phyloP scores from a whole-genome alignment of 805 yeast species.

The Yamadazyma sp. region DNA sequence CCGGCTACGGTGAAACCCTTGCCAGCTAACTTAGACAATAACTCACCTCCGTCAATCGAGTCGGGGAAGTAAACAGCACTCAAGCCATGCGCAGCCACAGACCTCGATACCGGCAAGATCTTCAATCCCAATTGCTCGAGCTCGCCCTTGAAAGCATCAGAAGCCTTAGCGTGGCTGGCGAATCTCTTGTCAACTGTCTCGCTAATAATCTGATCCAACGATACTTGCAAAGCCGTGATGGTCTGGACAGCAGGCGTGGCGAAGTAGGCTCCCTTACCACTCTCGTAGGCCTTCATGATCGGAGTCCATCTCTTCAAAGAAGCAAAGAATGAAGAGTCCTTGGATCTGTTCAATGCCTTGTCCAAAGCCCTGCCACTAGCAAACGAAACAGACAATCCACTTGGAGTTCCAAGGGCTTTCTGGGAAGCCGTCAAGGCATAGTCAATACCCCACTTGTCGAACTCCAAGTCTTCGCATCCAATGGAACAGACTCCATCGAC shows the following conservation, averaged over 20 bases:
- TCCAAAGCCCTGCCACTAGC: constrained; percentile 74
- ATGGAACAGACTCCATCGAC: constrained; percentile 96
- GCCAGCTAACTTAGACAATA: constrained; percentile 57
- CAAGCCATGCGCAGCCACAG: constrained; percentile 80
- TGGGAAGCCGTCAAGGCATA: constrained; percentile 89
- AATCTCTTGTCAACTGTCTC: constrained; percentile 58
- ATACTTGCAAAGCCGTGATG: constrained; percentile 73
- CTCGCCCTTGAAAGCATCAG: constrained; percentile 62
- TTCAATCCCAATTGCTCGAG: constrained; percentile 62
- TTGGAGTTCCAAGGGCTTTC: constrained; percentile 92
- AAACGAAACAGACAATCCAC: constrained; percentile 80
- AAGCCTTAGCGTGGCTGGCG: constrained; percentile 58
- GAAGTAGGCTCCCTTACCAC: constrained; percentile 77
- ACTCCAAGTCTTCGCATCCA: constrained; percentile 82
- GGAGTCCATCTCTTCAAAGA: constrained; percentile 85
- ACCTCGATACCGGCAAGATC: constrained; percentile 59
- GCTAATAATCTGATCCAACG: constrained; percentile 69
- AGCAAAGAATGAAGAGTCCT: constrained; percentile 60
- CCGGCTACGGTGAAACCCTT: constrained; percentile 82
- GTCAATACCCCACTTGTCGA: constrained; percentile 89
- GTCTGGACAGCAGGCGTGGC: constrained; percentile 97
- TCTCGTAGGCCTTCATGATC: constrained; percentile 81
- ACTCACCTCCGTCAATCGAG: constrained; percentile 64
- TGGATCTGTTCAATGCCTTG: constrained; percentile 50
- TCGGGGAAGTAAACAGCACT: constrained; percentile 84